phyloP scores from a whole-genome alignment of 257 asterid species.

The Cruciata laevipes region DNA sequence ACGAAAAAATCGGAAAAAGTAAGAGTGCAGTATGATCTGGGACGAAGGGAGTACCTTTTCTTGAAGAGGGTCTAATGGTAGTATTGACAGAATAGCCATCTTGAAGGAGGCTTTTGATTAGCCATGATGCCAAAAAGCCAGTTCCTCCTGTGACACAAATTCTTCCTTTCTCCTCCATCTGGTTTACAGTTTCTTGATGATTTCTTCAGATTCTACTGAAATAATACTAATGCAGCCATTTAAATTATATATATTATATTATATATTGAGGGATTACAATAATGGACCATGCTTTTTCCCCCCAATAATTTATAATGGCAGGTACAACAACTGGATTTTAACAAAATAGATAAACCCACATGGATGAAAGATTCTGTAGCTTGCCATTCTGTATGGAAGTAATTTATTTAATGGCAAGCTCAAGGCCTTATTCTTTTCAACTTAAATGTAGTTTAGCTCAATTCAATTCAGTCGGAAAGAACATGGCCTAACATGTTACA shows the following conservation, averaged over 20 bases:
- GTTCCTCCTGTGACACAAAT: constrained; percentile 43
- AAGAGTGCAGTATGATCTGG: background rate
- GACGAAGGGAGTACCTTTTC: background rate
- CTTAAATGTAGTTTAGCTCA: no score
- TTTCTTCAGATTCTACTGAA: background rate
- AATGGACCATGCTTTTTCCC: background rate
- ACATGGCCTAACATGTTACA: background rate
- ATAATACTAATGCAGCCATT: background rate
- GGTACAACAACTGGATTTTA: background rate
- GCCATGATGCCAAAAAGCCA: constrained; percentile 38
- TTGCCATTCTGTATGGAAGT: background rate
- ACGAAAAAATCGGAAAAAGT: background rate
- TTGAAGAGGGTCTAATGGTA: background rate
- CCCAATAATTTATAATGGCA: background rate
- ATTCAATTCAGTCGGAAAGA: no score
- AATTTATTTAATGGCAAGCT: no score
- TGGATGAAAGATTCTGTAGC: background rate
- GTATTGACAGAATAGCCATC: constrained; percentile 3
- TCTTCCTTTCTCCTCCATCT: constrained; percentile 14
- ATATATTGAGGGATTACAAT: background rate
- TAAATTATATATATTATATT: background rate
- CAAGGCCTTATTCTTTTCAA: no score
- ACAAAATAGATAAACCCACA: no score
- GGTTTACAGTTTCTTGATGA: background rate
- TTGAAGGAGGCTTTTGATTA: constrained; percentile 31